Evolutionary conservation across 352 stramenopile species (phyloP), one percentile per base, ranked within the genome.

Genomic region (Globisporangium sylvaticum): DNA sequence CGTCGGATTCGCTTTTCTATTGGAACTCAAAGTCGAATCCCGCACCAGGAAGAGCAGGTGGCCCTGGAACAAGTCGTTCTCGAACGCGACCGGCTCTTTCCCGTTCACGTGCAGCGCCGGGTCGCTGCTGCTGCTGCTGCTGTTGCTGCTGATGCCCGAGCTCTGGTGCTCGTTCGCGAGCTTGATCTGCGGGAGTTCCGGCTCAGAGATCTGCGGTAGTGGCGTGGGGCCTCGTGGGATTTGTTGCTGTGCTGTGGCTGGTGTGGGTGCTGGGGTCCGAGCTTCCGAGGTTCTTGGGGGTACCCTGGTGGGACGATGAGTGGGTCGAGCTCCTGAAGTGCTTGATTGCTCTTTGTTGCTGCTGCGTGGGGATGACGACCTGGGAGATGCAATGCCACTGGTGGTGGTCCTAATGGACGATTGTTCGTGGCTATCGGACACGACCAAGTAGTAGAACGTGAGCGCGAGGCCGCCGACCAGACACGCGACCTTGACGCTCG

Each of bases 51-150:
- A 70, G 22, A 84, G 67, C 27, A 75, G 50, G 18, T 73, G 69
- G 3, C 78, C 78, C 29, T 70, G 59, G 54, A 86, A 83, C 15
- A 80, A 69, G 7, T 80, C 78, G 29, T 77, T 79, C 56, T 86
- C 76, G 60, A 86, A 77, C n/a, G 78, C 34, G 34, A 82, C 74
- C n/a, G 75, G 75, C 6, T 78, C 66, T 18, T 74, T 71, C 3
- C 65, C 63, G 55, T 85, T 83, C 24, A 83, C 68, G 1, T 29
- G 31, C 15, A 60, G 24, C 20, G 2, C 5, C 3, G 14, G 25
- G 25, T 53, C 14, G n/a, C 22, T 39, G 64, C 20, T 10, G 31
- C 22, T 39, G 64, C 20, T 10, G 31, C 29, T 57, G 60, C 42
- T 57, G 39, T 50, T 64, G 25, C 48, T 65, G 39, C 59, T 44